Evolutionary conservation across 805 yeast species (phyloP).

Genomic region (Candida oleophila): DNA sequence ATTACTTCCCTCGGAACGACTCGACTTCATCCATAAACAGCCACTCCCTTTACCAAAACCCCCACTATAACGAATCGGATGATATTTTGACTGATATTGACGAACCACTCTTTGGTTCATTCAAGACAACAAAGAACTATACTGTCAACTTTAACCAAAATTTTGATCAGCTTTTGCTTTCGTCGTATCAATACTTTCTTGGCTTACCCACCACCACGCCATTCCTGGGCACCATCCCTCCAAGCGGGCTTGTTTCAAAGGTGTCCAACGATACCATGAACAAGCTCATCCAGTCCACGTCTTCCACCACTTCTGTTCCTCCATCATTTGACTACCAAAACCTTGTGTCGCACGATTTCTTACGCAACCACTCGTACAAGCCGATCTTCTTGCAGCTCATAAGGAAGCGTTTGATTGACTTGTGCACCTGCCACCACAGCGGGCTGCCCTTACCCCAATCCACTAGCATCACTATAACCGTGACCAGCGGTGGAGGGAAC

Average conservation of each 20-base stretch:
- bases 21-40: slow-evolving; percentile 4
- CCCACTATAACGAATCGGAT: slow-evolving; percentile 38
- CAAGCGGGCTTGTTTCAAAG: slow-evolving; percentile 43
- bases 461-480: slow-evolving; percentile 23
- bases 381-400: slow-evolving; percentile 42
- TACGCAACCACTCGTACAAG: slow-evolving; percentile 30
- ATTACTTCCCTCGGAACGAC: slow-evolving; percentile 1
- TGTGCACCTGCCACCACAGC: slow-evolving; percentile 26
- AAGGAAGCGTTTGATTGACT: slow-evolving; percentile 39
- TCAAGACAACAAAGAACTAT: slow-evolving; percentile 26
- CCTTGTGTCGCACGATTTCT: slow-evolving; percentile 29
- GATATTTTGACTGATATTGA: slow-evolving; percentile 42
- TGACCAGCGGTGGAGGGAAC: slow-evolving; percentile 10
- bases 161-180: slow-evolving; percentile 38
- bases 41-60: slow-evolving; percentile 26
- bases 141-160: slow-evolving; percentile 32
- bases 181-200: slow-evolving; percentile 32
- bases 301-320: slow-evolving; percentile 14
- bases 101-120: slow-evolving; percentile 19
- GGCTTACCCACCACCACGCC: slow-evolving; percentile 47
- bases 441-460: slow-evolving; percentile 20
- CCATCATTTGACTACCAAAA: slow-evolving; percentile 31
- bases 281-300: slow-evolving; percentile 18
- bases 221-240: slow-evolving; percentile 41
- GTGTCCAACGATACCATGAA: slow-evolving; percentile 43